Evolutionary conservation across 495 filamentous ascomycete species (phyloP).

Genomic region (Daldinia loculata): DNA sequence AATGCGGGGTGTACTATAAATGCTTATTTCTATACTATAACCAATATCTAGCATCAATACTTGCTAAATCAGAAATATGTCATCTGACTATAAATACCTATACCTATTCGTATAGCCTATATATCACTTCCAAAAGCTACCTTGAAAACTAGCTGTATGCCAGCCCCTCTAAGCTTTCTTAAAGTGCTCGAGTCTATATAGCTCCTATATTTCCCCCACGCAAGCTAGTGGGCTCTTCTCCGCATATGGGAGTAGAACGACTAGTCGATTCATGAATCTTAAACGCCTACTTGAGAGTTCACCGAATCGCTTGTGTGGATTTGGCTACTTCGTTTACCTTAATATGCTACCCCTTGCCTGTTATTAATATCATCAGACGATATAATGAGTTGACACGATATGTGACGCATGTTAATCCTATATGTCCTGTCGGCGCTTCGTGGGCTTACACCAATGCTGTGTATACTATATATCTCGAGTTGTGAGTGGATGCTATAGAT

Average conservation of each 20-base stretch:
- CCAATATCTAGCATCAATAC: neutral
- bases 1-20: conserved; percentile 25
- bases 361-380: neutral
- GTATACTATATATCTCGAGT: neutral
- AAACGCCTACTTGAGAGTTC: neutral
- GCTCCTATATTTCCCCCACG: neutral
- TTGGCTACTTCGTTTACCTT: no score
- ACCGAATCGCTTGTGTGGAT: no score
- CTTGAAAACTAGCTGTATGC: no score
- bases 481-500: neutral
- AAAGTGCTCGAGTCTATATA: no score
- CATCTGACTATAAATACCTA: neutral
- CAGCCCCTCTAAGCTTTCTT: no score
- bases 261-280: neutral
- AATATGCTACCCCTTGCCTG: neutral
- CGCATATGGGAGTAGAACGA: neutral
- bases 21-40: neutral
- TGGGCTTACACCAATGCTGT: neutral
- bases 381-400: neutral
- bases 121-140: no score
- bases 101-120: no score
- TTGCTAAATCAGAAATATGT: neutral
- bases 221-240: neutral
- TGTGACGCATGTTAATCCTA: neutral
- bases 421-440: neutral